A percentile compares a stretch with the other conserved stretches of the same genome.
Conservation (phyloP, 2,329 filamentous ascomycete species). For the Domatiomyces globalis region DNA sequence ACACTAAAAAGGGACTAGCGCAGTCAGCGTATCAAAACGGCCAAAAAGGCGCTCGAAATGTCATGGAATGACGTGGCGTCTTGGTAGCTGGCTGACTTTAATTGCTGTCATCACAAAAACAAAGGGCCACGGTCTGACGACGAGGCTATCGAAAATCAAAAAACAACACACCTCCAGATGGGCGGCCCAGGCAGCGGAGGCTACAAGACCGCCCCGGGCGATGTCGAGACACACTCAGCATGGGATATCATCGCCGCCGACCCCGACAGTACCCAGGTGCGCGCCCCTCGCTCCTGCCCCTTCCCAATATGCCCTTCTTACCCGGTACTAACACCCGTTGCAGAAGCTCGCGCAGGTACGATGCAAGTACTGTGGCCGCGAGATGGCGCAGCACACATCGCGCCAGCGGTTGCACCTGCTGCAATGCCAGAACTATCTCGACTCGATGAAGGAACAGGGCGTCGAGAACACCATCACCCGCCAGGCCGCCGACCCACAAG, state of each 20-base stretch:
- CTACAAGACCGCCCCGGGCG: slow-evolving; percentile 19
- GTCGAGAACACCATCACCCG: slow-evolving; percentile 18
- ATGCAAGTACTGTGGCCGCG: slow-evolving; percentile 19
- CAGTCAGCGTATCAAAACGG: neutral
- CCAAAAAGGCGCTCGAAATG: neutral
- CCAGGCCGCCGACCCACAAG: slow-evolving; percentile 17
- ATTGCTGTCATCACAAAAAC: neutral
- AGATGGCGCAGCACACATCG: slow-evolving; percentile 20
- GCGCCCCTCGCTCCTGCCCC: neutral
- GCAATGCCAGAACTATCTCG: slow-evolving; percentile 16
- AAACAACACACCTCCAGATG: slow-evolving; percentile 6
- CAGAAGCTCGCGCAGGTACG: slow-evolving; percentile 20
- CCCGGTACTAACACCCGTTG: slow-evolving; percentile 1
- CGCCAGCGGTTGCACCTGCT: slow-evolving; percentile 19
- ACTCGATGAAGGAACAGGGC: slow-evolving; percentile 18
- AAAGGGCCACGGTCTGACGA: neutral
- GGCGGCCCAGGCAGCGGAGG: slow-evolving; percentile 18
- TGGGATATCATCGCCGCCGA: slow-evolving; percentile 19
- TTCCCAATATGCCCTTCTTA: neutral
- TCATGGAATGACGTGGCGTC: neutral
- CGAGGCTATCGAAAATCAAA: neutral
- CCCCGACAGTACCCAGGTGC: slow-evolving; percentile 16
- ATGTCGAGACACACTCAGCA: slow-evolving; percentile 19
- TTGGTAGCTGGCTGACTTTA: neutral
- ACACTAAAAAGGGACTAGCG: neutral